Evolutionary conservation across 2,329 filamentous ascomycete species (phyloP).

Genomic region (Hypoxylon sp.): DNA sequence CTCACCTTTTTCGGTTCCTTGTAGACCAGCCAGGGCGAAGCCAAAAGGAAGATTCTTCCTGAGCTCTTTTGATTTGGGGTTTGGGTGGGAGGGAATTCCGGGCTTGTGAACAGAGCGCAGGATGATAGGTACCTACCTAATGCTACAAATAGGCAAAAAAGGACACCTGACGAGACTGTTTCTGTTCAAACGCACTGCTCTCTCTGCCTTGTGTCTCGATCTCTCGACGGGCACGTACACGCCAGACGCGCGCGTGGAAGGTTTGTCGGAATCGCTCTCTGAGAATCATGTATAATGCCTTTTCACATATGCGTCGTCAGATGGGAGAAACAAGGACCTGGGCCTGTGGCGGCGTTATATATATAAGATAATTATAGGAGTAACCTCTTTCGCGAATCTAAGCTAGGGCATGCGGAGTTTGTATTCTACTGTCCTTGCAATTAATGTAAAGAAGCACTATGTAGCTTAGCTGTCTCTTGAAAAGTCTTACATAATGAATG

Average conservation of each 20-base stretch:
- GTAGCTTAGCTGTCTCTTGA: neutral
- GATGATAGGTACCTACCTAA: no score
- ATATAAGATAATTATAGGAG: no score
- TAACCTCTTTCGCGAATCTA: neutral
- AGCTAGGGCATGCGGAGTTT: neutral
- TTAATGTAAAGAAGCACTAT: neutral
- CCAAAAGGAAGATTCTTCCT: neutral
- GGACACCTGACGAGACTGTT: neutral
- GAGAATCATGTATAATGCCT: no score
- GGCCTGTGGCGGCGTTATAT: no score
- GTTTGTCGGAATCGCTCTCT: no score
- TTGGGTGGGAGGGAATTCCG: neutral
- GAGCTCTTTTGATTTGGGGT: neutral
- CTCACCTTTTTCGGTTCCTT: neutral
- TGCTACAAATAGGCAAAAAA: no score
- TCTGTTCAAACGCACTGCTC: neutral
- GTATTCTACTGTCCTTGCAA: neutral
- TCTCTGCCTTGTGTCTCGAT: neutral
- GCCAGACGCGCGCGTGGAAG: no score
- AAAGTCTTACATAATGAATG: neutral
- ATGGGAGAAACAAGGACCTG: no score
- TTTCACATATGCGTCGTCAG: no score
- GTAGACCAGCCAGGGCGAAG: neutral
- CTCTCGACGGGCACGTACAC: no score
- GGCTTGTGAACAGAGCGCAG: neutral